phyloP scores from a whole-genome alignment of 352 stramenopile species.

The Pythium aphanidermatum region DNA sequence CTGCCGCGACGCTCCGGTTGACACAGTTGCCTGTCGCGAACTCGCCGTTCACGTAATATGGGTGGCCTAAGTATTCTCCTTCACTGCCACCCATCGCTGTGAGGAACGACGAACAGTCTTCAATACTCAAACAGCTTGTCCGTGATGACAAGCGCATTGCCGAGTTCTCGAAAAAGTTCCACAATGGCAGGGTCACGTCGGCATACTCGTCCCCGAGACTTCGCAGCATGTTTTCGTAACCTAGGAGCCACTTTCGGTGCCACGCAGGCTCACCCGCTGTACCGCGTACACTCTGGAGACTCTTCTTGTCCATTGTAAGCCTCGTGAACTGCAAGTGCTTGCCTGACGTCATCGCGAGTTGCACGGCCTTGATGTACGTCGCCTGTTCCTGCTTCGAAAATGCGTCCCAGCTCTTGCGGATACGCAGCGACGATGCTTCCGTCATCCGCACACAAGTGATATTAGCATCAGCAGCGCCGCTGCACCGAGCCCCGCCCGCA shows the following conservation, averaged over 20 bases:
- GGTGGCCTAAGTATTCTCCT: constrained; percentile 20
- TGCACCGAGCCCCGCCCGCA: not conserved
- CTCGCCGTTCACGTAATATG: constrained; percentile 26
- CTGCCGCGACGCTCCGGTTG: constrained; percentile 36
- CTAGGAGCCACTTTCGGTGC: constrained; percentile 27
- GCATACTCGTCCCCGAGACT: constrained; percentile 19
- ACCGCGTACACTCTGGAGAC: constrained; percentile 13
- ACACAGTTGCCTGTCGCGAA: constrained; percentile 46
- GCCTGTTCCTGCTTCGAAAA: constrained; percentile 24
- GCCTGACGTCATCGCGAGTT: constrained; percentile 22
- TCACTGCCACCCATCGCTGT: constrained; percentile 48
- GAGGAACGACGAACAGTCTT: constrained; percentile 33
- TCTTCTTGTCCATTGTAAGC: constrained; percentile 21
- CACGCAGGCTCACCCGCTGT: constrained; percentile 17
- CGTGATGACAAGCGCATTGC: constrained; percentile 18
- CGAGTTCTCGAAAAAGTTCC: constrained; percentile 25
- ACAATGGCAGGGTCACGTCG: constrained; percentile 30
- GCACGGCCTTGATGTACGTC: constrained; percentile 23
- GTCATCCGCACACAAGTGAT: too few species aligned
- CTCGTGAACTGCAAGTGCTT: constrained; percentile 29
- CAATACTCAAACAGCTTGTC: constrained; percentile 18
- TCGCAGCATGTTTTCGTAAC: constrained; percentile 39
- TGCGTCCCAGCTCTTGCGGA: constrained; percentile 27
- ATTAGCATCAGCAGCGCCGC: too few species aligned
- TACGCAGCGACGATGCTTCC: constrained; percentile 12